These are phyloP conservation scores for Angomonas deanei DNA, from an alignment of 208 protist species.

Conservation along the genomic window DNA sequence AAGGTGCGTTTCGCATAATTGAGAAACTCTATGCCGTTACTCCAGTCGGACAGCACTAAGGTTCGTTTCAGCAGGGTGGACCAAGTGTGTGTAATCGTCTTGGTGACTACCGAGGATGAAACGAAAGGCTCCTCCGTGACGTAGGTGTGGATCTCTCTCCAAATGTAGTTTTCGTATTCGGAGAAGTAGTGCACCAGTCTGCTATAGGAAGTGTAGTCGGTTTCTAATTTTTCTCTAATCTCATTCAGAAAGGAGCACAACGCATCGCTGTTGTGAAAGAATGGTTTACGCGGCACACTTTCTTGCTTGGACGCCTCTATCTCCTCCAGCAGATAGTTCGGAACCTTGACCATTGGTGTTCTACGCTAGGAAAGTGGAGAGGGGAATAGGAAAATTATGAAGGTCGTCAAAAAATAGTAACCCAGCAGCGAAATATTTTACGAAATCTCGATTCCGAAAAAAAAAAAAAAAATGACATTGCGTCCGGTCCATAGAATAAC, in stretches of 20 bases:
- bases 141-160: neutral
- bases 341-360: neutral
- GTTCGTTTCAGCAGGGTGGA: neutral
- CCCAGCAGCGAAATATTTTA: no score
- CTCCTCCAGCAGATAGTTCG: neutral
- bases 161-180: neutral
- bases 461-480: neutral
- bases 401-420: neutral
- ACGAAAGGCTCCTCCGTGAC: neutral
- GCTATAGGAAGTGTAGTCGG: neutral
- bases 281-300: neutral
- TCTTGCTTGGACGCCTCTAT: neutral
- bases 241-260: neutral
- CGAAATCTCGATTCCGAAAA: neutral
- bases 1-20: neutral
- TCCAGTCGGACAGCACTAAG: neutral
- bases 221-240: neutral
- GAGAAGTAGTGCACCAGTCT: neutral
- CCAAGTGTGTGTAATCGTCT: neutral
- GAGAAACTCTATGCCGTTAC: neutral
- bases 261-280: neutral
- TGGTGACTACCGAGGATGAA: neutral
- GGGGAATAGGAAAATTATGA: neutral
- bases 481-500: conserved; percentile 2
- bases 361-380: no score